phyloP scores from a whole-genome alignment of 73 alveolate genomes.

The Symbiodinium natans region DNA sequence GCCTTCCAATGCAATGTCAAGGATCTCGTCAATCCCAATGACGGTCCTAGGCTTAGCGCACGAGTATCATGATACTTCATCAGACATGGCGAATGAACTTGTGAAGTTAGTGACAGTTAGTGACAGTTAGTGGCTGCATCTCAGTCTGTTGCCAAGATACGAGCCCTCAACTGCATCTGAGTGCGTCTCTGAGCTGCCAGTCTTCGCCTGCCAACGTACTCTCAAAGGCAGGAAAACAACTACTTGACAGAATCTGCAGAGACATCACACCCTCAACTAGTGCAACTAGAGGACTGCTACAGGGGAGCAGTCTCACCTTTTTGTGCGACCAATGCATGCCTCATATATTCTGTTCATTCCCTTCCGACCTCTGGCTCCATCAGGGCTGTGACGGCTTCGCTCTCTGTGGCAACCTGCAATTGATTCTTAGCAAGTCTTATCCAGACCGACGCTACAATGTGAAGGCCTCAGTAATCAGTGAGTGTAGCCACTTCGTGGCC shows the following conservation, averaged over 20 bases:
- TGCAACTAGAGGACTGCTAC: not conserved
- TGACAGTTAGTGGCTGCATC: too few relatives aligned
- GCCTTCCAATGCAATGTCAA: slow-evolving; percentile 74
- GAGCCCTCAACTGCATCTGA: not conserved
- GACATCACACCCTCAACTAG: not conserved
- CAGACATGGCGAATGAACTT: too few relatives aligned
- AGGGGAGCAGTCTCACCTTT: too few relatives aligned
- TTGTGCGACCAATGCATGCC: too few relatives aligned
- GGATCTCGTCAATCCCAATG: slow-evolving; percentile 38
- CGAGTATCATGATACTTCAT: too few relatives aligned
- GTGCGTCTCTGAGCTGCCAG: too few relatives aligned
- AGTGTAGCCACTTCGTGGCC: not conserved
- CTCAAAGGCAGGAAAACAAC: too few relatives aligned
- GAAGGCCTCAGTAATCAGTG: not conserved
- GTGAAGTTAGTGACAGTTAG: too few relatives aligned
- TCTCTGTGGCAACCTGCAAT: not conserved
- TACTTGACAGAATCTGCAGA: too few relatives aligned
- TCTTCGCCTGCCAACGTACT: too few relatives aligned
- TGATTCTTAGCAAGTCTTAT: not conserved
- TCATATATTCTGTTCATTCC: too few relatives aligned
- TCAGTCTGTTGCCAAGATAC: not conserved
- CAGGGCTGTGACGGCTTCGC: not conserved
- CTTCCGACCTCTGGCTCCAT: slow-evolving; percentile 29
- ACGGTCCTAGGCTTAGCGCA: slow-evolving; percentile 40
- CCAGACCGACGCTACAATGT: not conserved